Evolutionary conservation across 2,329 filamentous ascomycete species (phyloP), one percentile per base, ranked within the genome.

Genomic region (Helminthosporium solani): DNA sequence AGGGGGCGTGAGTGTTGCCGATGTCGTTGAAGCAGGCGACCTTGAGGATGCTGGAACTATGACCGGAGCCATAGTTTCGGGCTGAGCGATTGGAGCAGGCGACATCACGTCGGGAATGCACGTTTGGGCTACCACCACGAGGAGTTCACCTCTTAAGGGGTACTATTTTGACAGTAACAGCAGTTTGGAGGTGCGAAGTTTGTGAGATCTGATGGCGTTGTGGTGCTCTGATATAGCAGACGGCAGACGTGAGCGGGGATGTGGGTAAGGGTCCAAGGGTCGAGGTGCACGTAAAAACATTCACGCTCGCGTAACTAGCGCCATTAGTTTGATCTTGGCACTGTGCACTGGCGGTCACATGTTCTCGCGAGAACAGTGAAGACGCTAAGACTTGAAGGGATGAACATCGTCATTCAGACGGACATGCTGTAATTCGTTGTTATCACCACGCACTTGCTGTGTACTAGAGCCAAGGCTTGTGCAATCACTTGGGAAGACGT

Each of bases 271-370:
- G 45, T 54, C 42, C 47, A 51, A 55, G 51, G 47, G 5, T 60
- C 49, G 55, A 65, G 61, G 54, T 61, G 52, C 52, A 64, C 54
- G 57, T 60, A 61, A 68, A 67, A 67, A 61, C 64, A 69, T 69
- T 67, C 64, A 67, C 66, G 60, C 62, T 67, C 64, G 64, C 63
- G 59, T 68, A 66, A 52, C 57, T 68, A 66, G 65, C 56, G 58
- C 44, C 52, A 45, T 52, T 60, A 54, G 47, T 40, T 25, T 33
- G 27, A 42, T 36, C 57, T 64, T 66, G 63, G 60, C 61, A 47
- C 16, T n/a, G 53, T 52, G 57, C 55, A 59, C 52, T 56, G 55
- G 46, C 45, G 40, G 54, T 61, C 62, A 66, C 62, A 58, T 63
- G 62, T 46, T 47, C 47, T 41, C 46, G 52, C 47, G 53, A 52